Base-by-base conservation (phyloP, 495 filamentous ascomycete genomes). In the Penicillium coffeae region DNA sequence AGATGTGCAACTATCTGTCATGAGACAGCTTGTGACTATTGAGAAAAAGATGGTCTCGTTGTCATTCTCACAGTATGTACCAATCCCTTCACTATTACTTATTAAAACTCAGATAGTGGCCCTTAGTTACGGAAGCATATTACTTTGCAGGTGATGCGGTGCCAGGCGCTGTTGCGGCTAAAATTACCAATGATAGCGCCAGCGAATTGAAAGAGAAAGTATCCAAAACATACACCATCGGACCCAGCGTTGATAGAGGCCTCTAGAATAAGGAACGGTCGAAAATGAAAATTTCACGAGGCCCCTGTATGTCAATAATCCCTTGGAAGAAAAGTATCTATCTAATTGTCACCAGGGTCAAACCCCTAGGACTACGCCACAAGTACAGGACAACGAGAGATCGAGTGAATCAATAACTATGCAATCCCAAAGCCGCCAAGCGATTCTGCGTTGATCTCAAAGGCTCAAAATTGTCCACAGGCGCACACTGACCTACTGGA, bases 231-330 rank as follows among this genome's bases (percentile, higher is more conserved):
- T 60, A 51, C 33, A 51, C 53, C 22, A 63, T 70, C 53, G 69
- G 67, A 2, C 67, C 69, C n/a, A 38, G 44, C 30, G 55, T 58
- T 1, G 50, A 56, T 13, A 51, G 49, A 34, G 50, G 34, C 6
- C 65, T 65, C 42, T 69, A 64, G 69, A 57, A 61, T 15, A 64
- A 57, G 22, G 57, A 62, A 39, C 57, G 60, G 21, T 45, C 47
- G 3, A 35, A 8, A 3, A 60, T 66, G 48, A 41, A 63, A 8
- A 53, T 66, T 14, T 44, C 58, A 32, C 58, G 66, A 30, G 67
- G 70, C 30, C 70, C 70, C 14, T 71, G 65, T 71, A 62, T 9
- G 63, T 50, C 36, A 39, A 30, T n/a, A 30, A 4, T 10, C 25
- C 10, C 4, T 30, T 30, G 5, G 10, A 30, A 30, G 25, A 4